These are phyloP conservation scores for Powellomyces hirtus DNA, from an alignment of 192 early-diverging fungal species.

Conservation along the genomic window DNA sequence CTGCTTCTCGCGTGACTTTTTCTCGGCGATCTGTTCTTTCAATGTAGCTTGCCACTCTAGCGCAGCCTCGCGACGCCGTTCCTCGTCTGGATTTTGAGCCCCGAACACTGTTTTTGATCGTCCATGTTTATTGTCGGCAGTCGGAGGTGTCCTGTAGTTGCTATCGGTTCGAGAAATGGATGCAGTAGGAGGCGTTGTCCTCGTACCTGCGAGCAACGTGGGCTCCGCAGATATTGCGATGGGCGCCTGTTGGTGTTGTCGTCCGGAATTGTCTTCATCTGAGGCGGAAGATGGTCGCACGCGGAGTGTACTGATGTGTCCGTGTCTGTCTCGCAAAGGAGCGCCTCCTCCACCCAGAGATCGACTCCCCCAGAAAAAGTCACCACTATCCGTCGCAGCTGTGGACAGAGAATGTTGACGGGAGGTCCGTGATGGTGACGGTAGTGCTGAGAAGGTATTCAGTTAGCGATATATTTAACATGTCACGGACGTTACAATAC, in stretches of 20 bases:
- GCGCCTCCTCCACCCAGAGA: constrained; percentile 1
- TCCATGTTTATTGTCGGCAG: background rate
- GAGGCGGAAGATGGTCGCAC: background rate
- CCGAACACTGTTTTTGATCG: constrained; percentile 11
- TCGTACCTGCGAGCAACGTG: background rate
- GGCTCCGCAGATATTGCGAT: constrained; percentile 5
- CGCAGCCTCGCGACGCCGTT: constrained; percentile 6
- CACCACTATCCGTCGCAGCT: background rate
- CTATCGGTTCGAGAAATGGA: background rate
- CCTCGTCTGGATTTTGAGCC: constrained; percentile 14
- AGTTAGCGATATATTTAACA: background rate
- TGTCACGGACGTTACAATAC: background rate
- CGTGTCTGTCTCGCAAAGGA: constrained; percentile 6
- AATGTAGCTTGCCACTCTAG: constrained; percentile 17
- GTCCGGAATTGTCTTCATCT: background rate
- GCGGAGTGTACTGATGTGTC: constrained; percentile 2
- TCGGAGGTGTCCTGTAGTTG: background rate
- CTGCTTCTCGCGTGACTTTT: constrained; percentile 7
- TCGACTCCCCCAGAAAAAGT: constrained; percentile 15
- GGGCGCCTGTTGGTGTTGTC: background rate
- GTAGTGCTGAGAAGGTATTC: too few relatives aligned
- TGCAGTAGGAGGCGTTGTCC: background rate
- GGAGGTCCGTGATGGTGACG: background rate
- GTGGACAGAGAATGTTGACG: background rate
- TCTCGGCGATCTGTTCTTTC: constrained; percentile 27